Percentiles rank a stretch among this genome's conserved stretches.
These are phyloP conservation scores for Trifolium pratense DNA, from an alignment of 306 rosid species.

Conservation along the genomic window DNA sequence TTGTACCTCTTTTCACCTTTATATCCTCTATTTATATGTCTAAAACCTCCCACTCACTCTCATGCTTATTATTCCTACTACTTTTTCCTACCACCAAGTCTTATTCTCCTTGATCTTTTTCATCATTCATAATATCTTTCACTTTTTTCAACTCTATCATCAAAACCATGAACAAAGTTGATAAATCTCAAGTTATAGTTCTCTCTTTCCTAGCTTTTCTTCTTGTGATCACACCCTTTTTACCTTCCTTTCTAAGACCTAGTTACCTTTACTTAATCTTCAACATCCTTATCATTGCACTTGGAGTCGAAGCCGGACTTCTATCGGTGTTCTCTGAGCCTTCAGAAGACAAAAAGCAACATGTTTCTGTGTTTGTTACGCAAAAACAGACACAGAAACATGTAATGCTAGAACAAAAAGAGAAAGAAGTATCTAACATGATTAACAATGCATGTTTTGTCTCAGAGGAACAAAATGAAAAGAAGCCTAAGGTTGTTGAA, in stretches of 20 bases:
- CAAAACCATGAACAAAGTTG: conserved; percentile 51
- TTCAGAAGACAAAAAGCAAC: conserved; percentile 47
- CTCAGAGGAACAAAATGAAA: conserved; percentile 34
- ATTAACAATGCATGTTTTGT: neutral
- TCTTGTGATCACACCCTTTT: conserved; percentile 63
- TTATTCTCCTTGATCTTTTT: conserved; percentile 20
- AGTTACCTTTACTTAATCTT: conserved; percentile 67
- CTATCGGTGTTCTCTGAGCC: conserved; percentile 58
- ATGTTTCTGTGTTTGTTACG: neutral
- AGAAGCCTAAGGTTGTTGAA: conserved; percentile 41
- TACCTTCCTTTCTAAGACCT: conserved; percentile 66
- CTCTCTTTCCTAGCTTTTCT: conserved; percentile 58
- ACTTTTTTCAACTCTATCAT: conserved; percentile 20
- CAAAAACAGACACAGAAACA: conserved; percentile 31
- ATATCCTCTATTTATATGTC: conserved; percentile 49
- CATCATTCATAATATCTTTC: conserved; percentile 13
- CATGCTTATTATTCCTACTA: conserved; percentile 23
- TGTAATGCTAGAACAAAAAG: conserved; percentile 28
- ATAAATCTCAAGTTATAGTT: conserved; percentile 61
- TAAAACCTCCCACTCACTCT: conserved; percentile 35
- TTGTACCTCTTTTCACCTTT: neutral
- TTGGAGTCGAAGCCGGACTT: conserved; percentile 84
- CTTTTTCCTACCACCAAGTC: conserved; percentile 25
- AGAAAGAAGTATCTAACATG: conserved; percentile 3
- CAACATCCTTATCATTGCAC: conserved; percentile 66